phyloP scores from a whole-genome alignment of 2,329 filamentous ascomycete species.

The Rachicladosporium sp. region DNA sequence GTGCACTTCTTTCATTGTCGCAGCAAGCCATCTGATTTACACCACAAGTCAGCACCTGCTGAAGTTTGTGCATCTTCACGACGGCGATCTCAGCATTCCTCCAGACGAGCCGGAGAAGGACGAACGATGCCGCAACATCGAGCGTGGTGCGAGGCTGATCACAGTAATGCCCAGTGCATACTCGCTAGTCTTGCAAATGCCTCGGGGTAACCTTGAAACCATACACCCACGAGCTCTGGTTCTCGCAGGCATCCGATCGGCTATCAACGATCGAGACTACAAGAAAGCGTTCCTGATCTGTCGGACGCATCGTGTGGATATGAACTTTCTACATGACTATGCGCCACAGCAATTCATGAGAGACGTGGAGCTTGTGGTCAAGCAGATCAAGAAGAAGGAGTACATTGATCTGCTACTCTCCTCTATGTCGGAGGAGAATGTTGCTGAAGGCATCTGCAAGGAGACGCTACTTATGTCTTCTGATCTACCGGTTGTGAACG shows the following conservation, averaged over 20 bases:
- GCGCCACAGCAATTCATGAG: constrained; percentile 73
- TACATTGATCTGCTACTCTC: constrained; percentile 77
- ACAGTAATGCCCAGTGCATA: constrained; percentile 83
- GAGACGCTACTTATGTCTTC: constrained; percentile 53
- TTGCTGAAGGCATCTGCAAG: constrained; percentile 84
- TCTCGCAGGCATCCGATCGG: constrained; percentile 71
- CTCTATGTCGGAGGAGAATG: constrained; percentile 59
- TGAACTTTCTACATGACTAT: constrained; percentile 95
- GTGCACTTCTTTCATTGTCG: constrained; percentile 82
- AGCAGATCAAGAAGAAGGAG: constrained; percentile 69
- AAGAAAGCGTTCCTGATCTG: constrained; percentile 75
- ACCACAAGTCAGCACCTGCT: constrained; percentile 87
- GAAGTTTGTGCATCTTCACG: constrained; percentile 78
- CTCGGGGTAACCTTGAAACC: constrained; percentile 87
- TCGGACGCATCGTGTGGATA: constrained; percentile 85
- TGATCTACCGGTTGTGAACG: constrained; percentile 10
- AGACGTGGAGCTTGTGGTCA: constrained; percentile 63
- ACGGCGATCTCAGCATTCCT: constrained; percentile 63
- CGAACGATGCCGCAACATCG: constrained; percentile 82
- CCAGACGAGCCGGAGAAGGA: constrained; percentile 82
- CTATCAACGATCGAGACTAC: constrained; percentile 73
- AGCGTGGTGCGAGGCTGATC: constrained; percentile 75
- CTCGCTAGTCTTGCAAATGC: constrained; percentile 83
- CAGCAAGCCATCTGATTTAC: constrained; percentile 71
- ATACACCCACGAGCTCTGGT: constrained; percentile 90